Percentiles rank a stretch among this genome's conserved stretches.
phyloP scores from a whole-genome alignment of 768 basidiomycete genomes.

The Udeniomyces megalosporus region DNA sequence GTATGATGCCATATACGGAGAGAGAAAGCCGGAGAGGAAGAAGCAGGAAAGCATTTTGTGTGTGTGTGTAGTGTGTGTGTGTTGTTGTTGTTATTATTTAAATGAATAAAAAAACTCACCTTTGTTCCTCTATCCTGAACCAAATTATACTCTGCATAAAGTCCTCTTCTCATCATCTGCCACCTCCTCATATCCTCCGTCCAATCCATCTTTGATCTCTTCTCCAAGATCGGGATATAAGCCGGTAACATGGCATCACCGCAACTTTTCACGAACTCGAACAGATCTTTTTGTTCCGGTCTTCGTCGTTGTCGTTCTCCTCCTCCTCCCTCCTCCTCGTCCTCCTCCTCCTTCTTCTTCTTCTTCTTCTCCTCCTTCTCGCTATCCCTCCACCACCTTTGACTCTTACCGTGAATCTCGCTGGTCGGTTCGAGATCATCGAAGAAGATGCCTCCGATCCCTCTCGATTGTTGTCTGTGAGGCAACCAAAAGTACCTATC shows the following conservation, averaged over 20 bases:
- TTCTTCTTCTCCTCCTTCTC: neutral
- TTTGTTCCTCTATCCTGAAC: neutral
- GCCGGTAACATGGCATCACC: conserved; percentile 75
- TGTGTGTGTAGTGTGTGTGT: no score
- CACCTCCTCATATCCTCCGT: conserved; percentile 55
- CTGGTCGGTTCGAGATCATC: conserved; percentile 59
- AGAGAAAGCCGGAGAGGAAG: no score
- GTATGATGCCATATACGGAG: no score
- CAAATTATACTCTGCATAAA: conserved; percentile 78
- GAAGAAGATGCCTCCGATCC: conserved; percentile 89
- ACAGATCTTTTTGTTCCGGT: conserved; percentile 48
- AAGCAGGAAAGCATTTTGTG: no score
- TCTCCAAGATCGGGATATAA: conserved; percentile 68
- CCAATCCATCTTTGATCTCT: conserved; percentile 35
- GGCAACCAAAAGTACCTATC: conserved; percentile 92
- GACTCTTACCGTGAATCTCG: conserved; percentile 29
- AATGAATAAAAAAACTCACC: neutral
- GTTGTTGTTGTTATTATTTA: no score
- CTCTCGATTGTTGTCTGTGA: conserved; percentile 70
- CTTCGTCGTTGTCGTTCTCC: no score
- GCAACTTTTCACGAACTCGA: conserved; percentile 52
- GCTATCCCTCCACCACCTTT: conserved; percentile 21
- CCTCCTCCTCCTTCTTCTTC: no score
- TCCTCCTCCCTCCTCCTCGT: no score
- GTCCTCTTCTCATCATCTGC: conserved; percentile 63